A percentile compares a stretch with the other conserved stretches of the same genome.
Evolutionary conservation across 441 rosid species (phyloP).

Genomic region (Mallotus repandus): DNA sequence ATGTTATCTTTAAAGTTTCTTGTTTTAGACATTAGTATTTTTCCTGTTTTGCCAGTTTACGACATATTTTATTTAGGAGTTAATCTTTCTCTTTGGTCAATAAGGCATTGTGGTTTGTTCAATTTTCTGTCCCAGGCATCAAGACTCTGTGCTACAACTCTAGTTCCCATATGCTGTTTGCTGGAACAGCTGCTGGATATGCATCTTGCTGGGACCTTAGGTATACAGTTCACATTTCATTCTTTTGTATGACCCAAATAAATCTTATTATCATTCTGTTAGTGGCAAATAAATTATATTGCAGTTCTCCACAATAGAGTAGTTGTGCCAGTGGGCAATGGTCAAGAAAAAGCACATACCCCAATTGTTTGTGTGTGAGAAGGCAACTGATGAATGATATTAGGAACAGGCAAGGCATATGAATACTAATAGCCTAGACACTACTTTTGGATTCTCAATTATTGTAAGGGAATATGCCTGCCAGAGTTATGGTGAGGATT

Average conservation of each 20-base stretch:
- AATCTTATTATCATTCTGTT: not conserved
- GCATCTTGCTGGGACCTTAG: slow-evolving; percentile 82
- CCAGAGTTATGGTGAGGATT: slow-evolving; percentile 1
- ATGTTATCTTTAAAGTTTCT: not conserved
- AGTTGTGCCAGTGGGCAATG: not conserved
- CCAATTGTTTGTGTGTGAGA: not conserved
- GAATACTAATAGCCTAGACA: not conserved
- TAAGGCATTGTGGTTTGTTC: not conserved
- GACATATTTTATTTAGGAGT: not conserved
- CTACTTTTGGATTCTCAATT: not conserved
- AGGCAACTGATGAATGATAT: not conserved
- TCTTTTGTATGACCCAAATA: not conserved
- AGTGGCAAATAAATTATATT: not conserved
- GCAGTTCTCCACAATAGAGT: not conserved
- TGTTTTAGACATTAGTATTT: not conserved
- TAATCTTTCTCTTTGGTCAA: not conserved
- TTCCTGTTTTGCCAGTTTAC: not conserved
- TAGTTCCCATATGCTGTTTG: slow-evolving; percentile 52
- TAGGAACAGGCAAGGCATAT: not conserved
- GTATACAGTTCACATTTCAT: slow-evolving; percentile 32
- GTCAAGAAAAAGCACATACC: not conserved
- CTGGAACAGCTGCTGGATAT: slow-evolving; percentile 79
- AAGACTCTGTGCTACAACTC: slow-evolving; percentile 65
- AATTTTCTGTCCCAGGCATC: slow-evolving; percentile 51
- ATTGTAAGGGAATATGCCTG: not conserved